Conservation (phyloP, 2,329 filamentous ascomycete species). For the Grosmannia clavigera region DNA sequence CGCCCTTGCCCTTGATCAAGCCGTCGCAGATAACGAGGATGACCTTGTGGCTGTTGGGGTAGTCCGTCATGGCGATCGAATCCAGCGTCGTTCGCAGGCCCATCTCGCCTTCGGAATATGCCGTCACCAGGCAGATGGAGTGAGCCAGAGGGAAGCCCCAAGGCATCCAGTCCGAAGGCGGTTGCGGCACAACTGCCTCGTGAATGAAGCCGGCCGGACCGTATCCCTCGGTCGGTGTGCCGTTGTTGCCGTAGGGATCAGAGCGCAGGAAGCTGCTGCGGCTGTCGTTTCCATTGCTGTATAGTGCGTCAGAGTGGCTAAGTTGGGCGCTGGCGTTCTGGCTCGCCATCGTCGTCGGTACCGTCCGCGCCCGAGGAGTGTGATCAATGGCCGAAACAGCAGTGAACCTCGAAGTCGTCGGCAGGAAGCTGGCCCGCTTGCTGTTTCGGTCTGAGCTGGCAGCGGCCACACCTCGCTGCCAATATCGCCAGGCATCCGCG, state of each 20-base stretch:
- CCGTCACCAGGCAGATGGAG: constrained; percentile 85
- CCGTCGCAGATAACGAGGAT: constrained; percentile 95
- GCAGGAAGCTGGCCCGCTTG: constrained; percentile 82
- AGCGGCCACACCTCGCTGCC: constrained; percentile 48
- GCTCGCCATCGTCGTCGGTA: constrained; percentile 89
- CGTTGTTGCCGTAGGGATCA: constrained; percentile 40
- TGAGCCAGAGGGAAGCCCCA: constrained; percentile 93
- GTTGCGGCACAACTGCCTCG: constrained; percentile 88
- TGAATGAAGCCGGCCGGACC: constrained; percentile 93
- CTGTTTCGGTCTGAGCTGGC: constrained; percentile 51
- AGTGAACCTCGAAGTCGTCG: constrained; percentile 89
- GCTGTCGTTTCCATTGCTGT: constrained; percentile 53
- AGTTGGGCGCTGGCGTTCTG: constrained; percentile 66
- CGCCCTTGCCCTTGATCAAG: constrained; percentile 91
- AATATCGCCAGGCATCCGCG: constrained; percentile 64
- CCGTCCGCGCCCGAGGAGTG: constrained; percentile 32
- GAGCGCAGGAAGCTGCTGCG: constrained; percentile 52
- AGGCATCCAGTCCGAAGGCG: constrained; percentile 92
- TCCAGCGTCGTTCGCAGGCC: constrained; percentile 89
- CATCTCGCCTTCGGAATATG: constrained; percentile 90
- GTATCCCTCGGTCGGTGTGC: constrained; percentile 51
- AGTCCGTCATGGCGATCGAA: constrained; percentile 94
- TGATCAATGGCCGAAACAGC: constrained; percentile 73
- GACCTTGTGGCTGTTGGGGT: constrained; percentile 97
- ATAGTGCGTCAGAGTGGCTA: constrained; percentile 58